Evolutionary conservation across 2,329 filamentous ascomycete species (phyloP), one percentile per base, ranked within the genome.

Genomic region (Fusarium temperatum): DNA sequence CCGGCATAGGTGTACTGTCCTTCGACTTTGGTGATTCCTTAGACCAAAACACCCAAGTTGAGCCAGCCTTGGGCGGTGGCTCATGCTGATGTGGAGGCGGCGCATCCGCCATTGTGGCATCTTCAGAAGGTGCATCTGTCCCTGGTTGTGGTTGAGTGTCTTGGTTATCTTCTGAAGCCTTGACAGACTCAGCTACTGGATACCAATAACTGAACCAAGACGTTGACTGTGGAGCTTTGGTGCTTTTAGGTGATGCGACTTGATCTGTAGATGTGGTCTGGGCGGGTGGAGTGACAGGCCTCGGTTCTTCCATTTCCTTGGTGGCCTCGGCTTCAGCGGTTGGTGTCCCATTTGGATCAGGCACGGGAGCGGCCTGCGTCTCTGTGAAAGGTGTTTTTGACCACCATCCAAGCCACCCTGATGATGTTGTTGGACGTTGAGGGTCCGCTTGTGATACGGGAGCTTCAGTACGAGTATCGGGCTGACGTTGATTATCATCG

Each of bases 21-120:
- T 76, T 77, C 15, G 81, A 74, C 45, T 82, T 84, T 13, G 83
- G 80, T 4, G 85, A 81, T 73, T 92, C 90, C 51, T 87, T 89
- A 20, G 91, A 94, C 93, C 93, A 96, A 74, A 96, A 95, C 0
- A 92, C 93, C 93, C 93, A 96, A 0, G 91, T 93, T 1, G 93
- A 92, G 18, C 89, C 89, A 24, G 86, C 84, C 22, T 87, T 84
- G 10, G 86, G 86, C n/a, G 82, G 78, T 4, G 82, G 77, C 14
- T 79, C 77, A 63, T 82, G 70, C 38, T 76, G 80, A 63, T 80
- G 77, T 20, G 79, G 63, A 20, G 80, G 70, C 9, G 83, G 78
- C 6, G 83, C 83, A 73, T 89, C 85, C 53, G 84, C 64, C 82
- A 86, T 80, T 71, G 83, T 76, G 74, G 87, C 77, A 71, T 88